Evolutionary conservation across 441 rosid species (phyloP), one percentile per base, ranked within the genome.

Genomic region (Populus tomentosa): DNA sequence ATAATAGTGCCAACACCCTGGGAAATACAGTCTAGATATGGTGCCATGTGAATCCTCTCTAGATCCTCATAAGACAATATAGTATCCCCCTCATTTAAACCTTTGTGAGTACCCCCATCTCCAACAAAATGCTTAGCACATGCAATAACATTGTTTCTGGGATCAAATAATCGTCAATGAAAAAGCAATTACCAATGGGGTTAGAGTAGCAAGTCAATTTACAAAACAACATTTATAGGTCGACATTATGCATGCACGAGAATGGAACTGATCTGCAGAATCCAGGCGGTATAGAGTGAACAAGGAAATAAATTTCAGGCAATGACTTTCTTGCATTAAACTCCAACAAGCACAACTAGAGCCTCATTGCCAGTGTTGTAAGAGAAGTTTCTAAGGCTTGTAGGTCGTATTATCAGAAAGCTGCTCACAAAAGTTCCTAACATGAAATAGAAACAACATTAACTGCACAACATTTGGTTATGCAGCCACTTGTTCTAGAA

Each of bases 41-140:
- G 97, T 11, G 88, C 77, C 90, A 95, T 81, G 77, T 95, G 98
- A 76, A 85, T 84, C 82, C 83, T 88, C 83, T 92, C 97, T 70
- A 93, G 85, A 61, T 88, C 97, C 74, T 90, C 93, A 38, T 84
- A 92, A 28, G 96, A 82, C 8, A 79, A 72, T 21, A 83, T 56
- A 64, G 98, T 88, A 85, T 91, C 85, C 79, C 98, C 98, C 83
- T 93, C 97, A 77, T 92, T 93, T 73, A 85, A 33, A 40, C 97
- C 99, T 76, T 73, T 80, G 62, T 89, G 86, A 0, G 99, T 95
- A 64, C 98, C 98, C 69, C 98, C 98, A 84, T 95, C 98, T 82
- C 97, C 98, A 73, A 90, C 98, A 87, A 95, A 95, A 85, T 95
- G 98, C 82, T 95, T 95, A 10, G 96, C 98, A 72, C 98, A 95